These are phyloP conservation scores for Leucogyrophana mollusca DNA, from an alignment of 768 basidiomycete species.

Conservation along the genomic window DNA sequence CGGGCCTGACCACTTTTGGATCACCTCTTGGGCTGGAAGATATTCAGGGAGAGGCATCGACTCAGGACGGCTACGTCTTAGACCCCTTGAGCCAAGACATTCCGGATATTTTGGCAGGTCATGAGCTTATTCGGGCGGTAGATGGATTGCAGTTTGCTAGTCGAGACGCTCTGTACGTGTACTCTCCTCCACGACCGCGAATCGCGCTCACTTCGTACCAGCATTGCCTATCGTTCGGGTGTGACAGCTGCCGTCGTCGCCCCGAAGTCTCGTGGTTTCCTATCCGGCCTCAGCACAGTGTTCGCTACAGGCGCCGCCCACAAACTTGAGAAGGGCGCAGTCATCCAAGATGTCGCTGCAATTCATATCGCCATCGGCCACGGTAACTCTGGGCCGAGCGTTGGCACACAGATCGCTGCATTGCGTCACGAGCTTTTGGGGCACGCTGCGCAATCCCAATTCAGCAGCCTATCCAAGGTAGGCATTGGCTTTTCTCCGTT, in stretches of 20 bases:
- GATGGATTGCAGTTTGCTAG: constrained; percentile 61
- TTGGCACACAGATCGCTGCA: constrained; percentile 62
- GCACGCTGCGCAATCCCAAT: constrained; percentile 22
- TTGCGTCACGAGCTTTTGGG: constrained; percentile 47
- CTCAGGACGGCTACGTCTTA: constrained; percentile 60
- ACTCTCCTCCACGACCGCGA: not conserved
- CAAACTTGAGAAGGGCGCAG: constrained; percentile 57
- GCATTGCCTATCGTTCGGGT: constrained; percentile 71
- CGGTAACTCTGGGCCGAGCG: constrained; percentile 35
- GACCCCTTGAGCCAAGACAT: constrained; percentile 40
- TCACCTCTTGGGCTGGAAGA: constrained; percentile 65
- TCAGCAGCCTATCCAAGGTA: constrained; percentile 38
- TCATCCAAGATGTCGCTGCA: constrained; percentile 64
- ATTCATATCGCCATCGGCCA: constrained; percentile 54
- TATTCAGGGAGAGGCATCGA: constrained; percentile 62
- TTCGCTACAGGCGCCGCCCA: constrained; percentile 60
- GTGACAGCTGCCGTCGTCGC: constrained; percentile 69
- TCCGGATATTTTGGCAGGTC: constrained; percentile 33
- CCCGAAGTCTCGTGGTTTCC: constrained; percentile 53
- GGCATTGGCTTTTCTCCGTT: constrained; percentile 2
- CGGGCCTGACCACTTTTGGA: constrained; percentile 67
- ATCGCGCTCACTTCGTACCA: constrained; percentile 23
- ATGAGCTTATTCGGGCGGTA: constrained; percentile 53
- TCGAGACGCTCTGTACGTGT: constrained; percentile 47
- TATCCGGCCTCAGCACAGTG: constrained; percentile 61